Conservation (phyloP, 2,329 filamentous ascomycete genomes). For the Geoglossum cookeanum region DNA sequence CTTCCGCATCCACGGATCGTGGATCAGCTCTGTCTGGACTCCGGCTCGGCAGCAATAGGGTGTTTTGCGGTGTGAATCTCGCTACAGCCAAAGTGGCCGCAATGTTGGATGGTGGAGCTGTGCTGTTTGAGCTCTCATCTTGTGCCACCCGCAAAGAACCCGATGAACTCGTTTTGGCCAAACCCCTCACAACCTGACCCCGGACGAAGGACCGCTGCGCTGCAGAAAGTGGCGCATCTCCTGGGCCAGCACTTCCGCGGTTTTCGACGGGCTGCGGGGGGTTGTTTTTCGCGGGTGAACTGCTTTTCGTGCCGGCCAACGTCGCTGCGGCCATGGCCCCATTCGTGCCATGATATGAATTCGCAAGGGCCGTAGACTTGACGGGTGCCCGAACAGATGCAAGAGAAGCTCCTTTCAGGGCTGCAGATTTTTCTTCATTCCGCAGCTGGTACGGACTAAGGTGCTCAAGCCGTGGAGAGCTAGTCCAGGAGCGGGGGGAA, state of each 20-base stretch:
- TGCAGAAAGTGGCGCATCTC: not conserved
- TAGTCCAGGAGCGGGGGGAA: not conserved
- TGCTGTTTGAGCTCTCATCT: conserved; percentile 7
- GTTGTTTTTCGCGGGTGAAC: not conserved
- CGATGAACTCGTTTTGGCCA: conserved; percentile 6
- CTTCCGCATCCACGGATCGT: not conserved
- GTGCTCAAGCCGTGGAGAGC: not conserved
- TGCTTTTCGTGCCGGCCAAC: conserved; percentile 15
- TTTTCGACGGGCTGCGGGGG: not conserved
- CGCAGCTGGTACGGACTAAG: not conserved
- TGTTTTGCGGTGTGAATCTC: conserved; percentile 26
- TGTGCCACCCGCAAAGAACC: not conserved
- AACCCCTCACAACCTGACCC: conserved; percentile 6
- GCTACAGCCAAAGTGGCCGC: conserved; percentile 44
- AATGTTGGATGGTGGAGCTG: conserved; percentile 38
- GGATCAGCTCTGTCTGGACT: not conserved
- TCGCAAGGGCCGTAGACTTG: conserved; percentile 21
- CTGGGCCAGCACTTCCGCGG: not conserved
- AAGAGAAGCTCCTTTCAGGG: conserved; percentile 33
- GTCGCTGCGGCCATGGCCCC: conserved; percentile 27
- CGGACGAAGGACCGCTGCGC: conserved; percentile 1
- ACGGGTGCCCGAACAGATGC: conserved; percentile 31
- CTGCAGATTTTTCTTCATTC: conserved; percentile 3
- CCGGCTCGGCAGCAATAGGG: not conserved
- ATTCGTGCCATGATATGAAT: conserved; percentile 22